phyloP scores from a whole-genome alignment of 1,139 yeast species.

The Pichia sp. region DNA sequence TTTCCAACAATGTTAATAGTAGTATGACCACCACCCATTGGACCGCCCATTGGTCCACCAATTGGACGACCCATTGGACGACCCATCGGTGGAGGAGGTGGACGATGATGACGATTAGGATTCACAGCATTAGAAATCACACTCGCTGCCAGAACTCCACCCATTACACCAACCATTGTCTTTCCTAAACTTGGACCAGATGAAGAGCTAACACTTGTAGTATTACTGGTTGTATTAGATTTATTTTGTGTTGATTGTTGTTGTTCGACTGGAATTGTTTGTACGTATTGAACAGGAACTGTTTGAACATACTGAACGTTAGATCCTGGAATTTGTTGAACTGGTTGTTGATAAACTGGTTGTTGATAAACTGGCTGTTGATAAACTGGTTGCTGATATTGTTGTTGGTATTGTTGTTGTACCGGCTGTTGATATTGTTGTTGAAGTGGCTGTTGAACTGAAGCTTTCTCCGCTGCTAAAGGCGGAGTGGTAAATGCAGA shows the following conservation, averaged over 20 bases:
- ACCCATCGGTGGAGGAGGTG: background rate
- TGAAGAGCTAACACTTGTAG: too few relatives aligned
- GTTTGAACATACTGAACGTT: background rate
- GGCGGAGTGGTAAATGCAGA: background rate
- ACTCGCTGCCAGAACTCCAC: conserved; percentile 12
- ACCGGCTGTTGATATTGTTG: background rate
- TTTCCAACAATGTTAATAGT: background rate
- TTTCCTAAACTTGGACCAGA: conserved; percentile 6
- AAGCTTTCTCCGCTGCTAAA: background rate
- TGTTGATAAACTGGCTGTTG: conserved; percentile 1
- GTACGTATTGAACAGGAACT: conserved; percentile 1
- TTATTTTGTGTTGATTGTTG: background rate
- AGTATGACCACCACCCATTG: background rate
- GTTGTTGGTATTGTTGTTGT: background rate
- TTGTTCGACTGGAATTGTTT: background rate
- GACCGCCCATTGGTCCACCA: background rate
- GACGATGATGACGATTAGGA: background rate
- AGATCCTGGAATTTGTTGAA: background rate
- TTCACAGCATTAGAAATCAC: conserved; percentile 5
- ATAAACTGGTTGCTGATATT: background rate
- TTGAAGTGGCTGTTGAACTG: background rate
- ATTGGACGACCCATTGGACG: background rate
- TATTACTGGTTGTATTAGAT: background rate
- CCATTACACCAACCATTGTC: conserved; percentile 11
- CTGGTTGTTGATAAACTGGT: background rate